These are phyloP conservation scores for Malus hybrid DNA, from an alignment of 331 rosid genomes.

Conservation along the genomic window DNA sequence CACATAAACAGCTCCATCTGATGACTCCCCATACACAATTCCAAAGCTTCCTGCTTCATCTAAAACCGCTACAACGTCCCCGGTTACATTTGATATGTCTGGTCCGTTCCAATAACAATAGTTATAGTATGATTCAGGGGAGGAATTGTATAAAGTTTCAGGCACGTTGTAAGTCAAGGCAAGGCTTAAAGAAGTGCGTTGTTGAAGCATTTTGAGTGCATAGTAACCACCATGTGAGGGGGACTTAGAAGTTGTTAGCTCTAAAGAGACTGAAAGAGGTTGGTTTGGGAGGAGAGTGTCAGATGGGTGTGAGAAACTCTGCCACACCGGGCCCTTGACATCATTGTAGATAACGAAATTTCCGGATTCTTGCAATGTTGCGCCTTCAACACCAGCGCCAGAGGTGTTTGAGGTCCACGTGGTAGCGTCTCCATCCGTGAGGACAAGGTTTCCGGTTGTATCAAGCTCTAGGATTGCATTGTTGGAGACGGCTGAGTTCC, in stretches of 20 bases:
- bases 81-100: conserved; percentile 74
- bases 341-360: conserved; percentile 55
- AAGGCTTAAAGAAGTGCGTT: conserved; percentile 58
- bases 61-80: conserved; percentile 70
- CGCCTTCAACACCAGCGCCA: conserved; percentile 35
- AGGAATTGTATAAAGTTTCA: conserved; percentile 25
- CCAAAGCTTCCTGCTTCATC: conserved; percentile 80
- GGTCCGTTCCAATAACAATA: conserved; percentile 81
- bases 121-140: conserved; percentile 48
- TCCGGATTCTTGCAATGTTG: conserved; percentile 62
- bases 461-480: conserved; percentile 74
- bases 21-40: conserved; percentile 69
- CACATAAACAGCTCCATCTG: conserved; percentile 72
- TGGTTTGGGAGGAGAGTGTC: conserved; percentile 85
- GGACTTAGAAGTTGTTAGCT: conserved; percentile 56
- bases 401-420: conserved; percentile 77
- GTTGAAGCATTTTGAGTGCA: conserved; percentile 65
- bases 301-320: conserved; percentile 81
- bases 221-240: conserved; percentile 65
- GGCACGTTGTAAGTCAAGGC: conserved; percentile 71
- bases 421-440: conserved; percentile 38
- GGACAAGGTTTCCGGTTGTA: conserved; percentile 62
- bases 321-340: conserved; percentile 46
- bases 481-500: conserved; percentile 58
- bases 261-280: conserved; percentile 64